Conservation (phyloP, 805 yeast species). For the Saccharomycopsis fodiens region DNA sequence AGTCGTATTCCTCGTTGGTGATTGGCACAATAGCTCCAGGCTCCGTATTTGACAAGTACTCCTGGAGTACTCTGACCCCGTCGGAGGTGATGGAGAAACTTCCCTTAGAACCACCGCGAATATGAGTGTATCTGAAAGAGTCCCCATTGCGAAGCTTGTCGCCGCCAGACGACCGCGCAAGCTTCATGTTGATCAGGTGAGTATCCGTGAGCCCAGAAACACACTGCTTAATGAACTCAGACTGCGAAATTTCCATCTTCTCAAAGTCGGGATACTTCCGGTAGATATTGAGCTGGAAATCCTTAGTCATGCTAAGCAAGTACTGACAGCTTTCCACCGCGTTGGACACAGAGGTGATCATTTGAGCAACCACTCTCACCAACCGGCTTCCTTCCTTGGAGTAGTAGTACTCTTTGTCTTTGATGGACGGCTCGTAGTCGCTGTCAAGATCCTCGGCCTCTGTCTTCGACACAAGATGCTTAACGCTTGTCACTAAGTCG, state of each 20-base stretch:
- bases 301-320: conserved; percentile 53
- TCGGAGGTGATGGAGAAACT: conserved; percentile 25
- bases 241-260: conserved; percentile 48
- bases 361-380: conserved; percentile 50
- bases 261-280: conserved; percentile 63
- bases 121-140: conserved; percentile 14
- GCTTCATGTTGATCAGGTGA: conserved; percentile 2
- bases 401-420: conserved; percentile 39
- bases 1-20: conserved; percentile 18
- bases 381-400: conserved; percentile 63
- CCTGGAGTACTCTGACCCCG: conserved; percentile 8
- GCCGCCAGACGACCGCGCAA: conserved; percentile 18
- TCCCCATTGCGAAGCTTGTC: conserved; percentile 5
- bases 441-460: conserved; percentile 29
- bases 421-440: conserved; percentile 21
- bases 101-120: conserved; percentile 23
- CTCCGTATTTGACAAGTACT: conserved; percentile 11
- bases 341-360: conserved; percentile 45
- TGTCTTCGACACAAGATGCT: conserved; percentile 50
- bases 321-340: conserved; percentile 45
- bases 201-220: conserved; percentile 50
- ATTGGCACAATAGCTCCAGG: conserved; percentile 10
- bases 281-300: conserved; percentile 50
- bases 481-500: conserved; percentile 57
- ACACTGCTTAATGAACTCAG: conserved; percentile 52